A percentile compares a stretch with the other conserved stretches of the same genome.
Evolutionary conservation across 106 monocot species (phyloP).

Genomic region (Phalaenopsis aphrodite): DNA sequence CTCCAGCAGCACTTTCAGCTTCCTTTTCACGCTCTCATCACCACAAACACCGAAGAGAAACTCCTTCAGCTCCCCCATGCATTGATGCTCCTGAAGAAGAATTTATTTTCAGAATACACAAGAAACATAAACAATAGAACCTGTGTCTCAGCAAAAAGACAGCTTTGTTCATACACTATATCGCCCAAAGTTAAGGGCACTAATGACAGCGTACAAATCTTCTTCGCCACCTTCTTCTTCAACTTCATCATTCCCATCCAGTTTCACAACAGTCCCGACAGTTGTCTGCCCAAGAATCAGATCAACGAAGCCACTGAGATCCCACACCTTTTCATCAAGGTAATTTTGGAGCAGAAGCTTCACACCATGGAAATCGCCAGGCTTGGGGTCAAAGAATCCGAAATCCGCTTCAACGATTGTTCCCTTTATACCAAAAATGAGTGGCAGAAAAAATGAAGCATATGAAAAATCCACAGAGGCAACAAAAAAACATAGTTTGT

Average conservation of each 20-base stretch:
- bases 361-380: constrained; percentile 67
- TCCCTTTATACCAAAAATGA: neutral
- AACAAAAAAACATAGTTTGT: neutral
- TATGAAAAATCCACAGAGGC: neutral
- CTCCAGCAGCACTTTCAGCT: constrained; percentile 32
- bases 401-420: constrained; percentile 75
- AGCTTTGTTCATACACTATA: constrained; percentile 43
- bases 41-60: constrained; percentile 40
- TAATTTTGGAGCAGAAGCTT: constrained; percentile 63
- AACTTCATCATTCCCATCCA: constrained; percentile 25
- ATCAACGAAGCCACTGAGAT: constrained; percentile 84
- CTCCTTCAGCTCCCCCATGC: constrained; percentile 60
- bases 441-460: neutral
- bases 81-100: constrained; percentile 34
- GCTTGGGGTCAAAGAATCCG: constrained; percentile 94
- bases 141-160: neutral
- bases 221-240: constrained; percentile 37
- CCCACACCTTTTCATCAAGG: constrained; percentile 61
- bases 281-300: constrained; percentile 82
- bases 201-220: constrained; percentile 57
- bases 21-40: constrained; percentile 36
- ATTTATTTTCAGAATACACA: neutral
- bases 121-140: neutral
- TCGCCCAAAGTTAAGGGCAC: constrained; percentile 69
- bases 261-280: constrained; percentile 82